Conservation (phyloP, 768 basidiomycete species). For the Boletus patriciae region DNA sequence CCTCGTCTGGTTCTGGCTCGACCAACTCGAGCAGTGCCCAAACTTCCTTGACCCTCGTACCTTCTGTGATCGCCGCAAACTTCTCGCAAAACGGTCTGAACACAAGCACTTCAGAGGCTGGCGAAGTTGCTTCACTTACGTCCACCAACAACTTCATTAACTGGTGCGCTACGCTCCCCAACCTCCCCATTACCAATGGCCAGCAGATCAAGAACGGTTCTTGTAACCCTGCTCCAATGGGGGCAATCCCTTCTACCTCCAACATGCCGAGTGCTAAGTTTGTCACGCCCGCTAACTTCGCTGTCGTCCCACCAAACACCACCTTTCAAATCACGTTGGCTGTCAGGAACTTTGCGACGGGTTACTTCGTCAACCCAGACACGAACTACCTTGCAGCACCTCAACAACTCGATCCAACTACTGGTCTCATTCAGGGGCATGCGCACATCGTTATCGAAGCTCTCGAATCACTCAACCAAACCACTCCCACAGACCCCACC, state of each 20-base stretch:
- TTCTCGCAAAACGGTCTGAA: slow-evolving; percentile 54
- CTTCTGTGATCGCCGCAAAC: slow-evolving; percentile 53
- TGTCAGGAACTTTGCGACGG: slow-evolving; percentile 46
- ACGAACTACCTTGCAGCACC: slow-evolving; percentile 58
- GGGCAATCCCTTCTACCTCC: slow-evolving; percentile 48
- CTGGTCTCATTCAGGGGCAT: slow-evolving; percentile 60
- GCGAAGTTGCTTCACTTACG: slow-evolving; percentile 56
- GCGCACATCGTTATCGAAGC: slow-evolving; percentile 61
- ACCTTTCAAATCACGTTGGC: slow-evolving; percentile 56
- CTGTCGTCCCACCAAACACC: slow-evolving; percentile 42
- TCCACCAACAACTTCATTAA: slow-evolving; percentile 78
- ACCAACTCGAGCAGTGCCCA: slow-evolving; percentile 24
- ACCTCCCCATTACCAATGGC: slow-evolving; percentile 62
- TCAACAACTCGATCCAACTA: slow-evolving; percentile 43
- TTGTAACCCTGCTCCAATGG: slow-evolving; percentile 64
- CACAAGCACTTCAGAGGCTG: slow-evolving; percentile 31
- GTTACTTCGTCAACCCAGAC: slow-evolving; percentile 57
- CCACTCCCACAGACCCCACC: slow-evolving; percentile 47
- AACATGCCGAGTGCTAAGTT: slow-evolving; percentile 61
- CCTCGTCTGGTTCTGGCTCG: slow-evolving; percentile 9
- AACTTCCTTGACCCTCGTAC: slow-evolving; percentile 39
- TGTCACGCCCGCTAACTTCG: slow-evolving; percentile 44
- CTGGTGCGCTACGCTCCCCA: slow-evolving; percentile 50
- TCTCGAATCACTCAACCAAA: slow-evolving; percentile 48
- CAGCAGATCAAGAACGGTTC: slow-evolving; percentile 50